phyloP scores from a whole-genome alignment of 805 yeast genomes.

The Saturnispora kantuleensis region DNA sequence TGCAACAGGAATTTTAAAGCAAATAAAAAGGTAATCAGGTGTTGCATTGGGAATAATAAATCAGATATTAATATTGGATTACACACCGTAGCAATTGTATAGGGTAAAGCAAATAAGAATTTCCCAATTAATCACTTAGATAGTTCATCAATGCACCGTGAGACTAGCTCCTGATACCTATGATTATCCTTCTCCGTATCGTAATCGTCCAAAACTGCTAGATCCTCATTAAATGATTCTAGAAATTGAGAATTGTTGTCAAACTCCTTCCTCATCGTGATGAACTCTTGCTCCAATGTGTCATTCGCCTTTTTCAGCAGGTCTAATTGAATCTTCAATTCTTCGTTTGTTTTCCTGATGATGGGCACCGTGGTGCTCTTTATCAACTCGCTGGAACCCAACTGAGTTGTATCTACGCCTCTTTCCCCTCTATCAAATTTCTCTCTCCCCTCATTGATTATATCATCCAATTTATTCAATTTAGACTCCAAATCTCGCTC shows the following conservation, averaged over 20 bases:
- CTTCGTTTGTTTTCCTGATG: slow-evolving; percentile 7
- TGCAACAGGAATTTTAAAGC: too few species aligned
- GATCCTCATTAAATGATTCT: slow-evolving; percentile 8
- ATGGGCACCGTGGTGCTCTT: slow-evolving; percentile 12
- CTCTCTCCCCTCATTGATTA: slow-evolving; percentile 31
- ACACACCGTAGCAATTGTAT: too few species aligned
- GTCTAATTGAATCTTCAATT: slow-evolving; percentile 3
- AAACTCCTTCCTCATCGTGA: slow-evolving; percentile 8
- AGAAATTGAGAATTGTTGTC: slow-evolving; percentile 8
- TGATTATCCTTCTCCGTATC: slow-evolving; percentile 13
- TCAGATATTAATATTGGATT: too few species aligned
- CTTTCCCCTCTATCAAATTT: slow-evolving; percentile 9
- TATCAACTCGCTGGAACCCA: slow-evolving; percentile 16
- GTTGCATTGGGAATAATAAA: too few species aligned
- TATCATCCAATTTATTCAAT: slow-evolving; percentile 38
- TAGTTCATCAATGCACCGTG: slow-evolving; percentile 14
- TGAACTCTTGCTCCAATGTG: slow-evolving; percentile 9
- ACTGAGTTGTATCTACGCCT: slow-evolving; percentile 11
- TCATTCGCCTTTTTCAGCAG: slow-evolving; percentile 4
- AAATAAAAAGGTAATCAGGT: too few species aligned
- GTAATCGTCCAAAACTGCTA: slow-evolving; percentile 13
- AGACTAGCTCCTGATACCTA: slow-evolving; percentile 13
- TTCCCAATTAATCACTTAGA: background rate
- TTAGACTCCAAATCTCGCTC: slow-evolving; percentile 36
- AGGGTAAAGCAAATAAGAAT: background rate